These are phyloP conservation scores for Rhodotorula graminis DNA, from an alignment of 768 basidiomycete species.

Conservation along the genomic window DNA sequence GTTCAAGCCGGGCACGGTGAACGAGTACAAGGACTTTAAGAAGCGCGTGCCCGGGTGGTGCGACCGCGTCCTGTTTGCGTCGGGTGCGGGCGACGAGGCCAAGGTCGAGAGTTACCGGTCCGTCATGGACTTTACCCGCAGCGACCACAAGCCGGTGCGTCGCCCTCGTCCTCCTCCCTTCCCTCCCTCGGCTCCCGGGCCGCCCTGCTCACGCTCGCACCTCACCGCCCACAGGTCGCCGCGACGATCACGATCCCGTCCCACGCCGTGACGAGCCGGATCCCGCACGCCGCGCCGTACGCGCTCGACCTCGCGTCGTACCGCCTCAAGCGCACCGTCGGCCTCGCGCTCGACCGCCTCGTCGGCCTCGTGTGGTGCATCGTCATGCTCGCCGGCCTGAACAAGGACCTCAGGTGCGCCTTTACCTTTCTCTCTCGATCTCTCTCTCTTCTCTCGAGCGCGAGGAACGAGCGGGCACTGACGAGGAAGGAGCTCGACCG, in stretches of 20 bases:
- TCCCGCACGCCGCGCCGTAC: slow-evolving; percentile 35
- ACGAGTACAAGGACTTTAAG: slow-evolving; percentile 49
- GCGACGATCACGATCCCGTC: slow-evolving; percentile 30
- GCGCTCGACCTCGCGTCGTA: slow-evolving; percentile 35
- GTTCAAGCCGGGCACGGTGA: slow-evolving; percentile 59
- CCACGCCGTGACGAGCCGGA: slow-evolving; percentile 10
- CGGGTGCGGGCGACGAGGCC: slow-evolving; percentile 54
- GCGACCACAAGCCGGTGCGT: slow-evolving; percentile 93
- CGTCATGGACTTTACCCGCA: slow-evolving; percentile 75
- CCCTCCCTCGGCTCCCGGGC: slow-evolving; percentile 46
- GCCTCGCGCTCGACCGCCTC: slow-evolving; percentile 64
- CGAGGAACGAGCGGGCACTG: no score
- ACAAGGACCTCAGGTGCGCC: slow-evolving; percentile 50
- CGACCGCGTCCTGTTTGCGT: slow-evolving; percentile 80
- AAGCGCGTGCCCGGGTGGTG: slow-evolving; percentile 86
- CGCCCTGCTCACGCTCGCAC: slow-evolving; percentile 37
- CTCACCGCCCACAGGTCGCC: slow-evolving; percentile 6
- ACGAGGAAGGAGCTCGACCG: background rate
- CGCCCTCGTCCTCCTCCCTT: slow-evolving; percentile 58
- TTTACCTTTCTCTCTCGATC: no score
- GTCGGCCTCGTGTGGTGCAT: slow-evolving; percentile 77
- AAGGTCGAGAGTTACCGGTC: slow-evolving; percentile 62
- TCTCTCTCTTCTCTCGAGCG: no score
- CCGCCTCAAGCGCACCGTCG: slow-evolving; percentile 61
- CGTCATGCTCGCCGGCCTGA: slow-evolving; percentile 69